Percentiles rank a stretch among this genome's conserved stretches.
Evolutionary conservation across 78 protist species (phyloP).

Genomic region (Creolimax fragrantissima): DNA sequence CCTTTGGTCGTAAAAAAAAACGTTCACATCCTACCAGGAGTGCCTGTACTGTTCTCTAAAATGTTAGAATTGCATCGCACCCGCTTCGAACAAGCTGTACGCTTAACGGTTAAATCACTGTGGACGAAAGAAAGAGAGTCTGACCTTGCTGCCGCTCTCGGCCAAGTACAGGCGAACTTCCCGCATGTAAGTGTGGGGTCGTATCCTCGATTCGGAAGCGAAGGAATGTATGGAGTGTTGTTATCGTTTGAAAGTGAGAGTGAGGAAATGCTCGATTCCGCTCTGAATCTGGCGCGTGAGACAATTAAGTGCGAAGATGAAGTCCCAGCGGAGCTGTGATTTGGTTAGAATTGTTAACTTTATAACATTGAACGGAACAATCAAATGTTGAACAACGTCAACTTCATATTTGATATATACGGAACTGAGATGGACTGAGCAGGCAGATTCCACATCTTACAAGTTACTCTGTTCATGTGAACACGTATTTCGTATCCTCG

Average conservation of each 20-base stretch:
- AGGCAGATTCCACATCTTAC: too few species aligned
- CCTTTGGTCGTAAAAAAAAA: neutral
- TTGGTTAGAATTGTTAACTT: too few species aligned
- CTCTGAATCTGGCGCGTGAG: neutral
- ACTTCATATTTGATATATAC: too few species aligned
- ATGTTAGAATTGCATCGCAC: neutral
- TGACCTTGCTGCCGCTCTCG: neutral
- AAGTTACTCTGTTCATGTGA: too few species aligned
- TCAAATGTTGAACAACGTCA: too few species aligned
- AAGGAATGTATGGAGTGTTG: neutral
- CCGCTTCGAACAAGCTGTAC: neutral
- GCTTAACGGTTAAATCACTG: neutral
- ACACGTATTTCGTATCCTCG: too few species aligned
- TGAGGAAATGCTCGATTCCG: neutral
- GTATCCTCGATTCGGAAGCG: neutral
- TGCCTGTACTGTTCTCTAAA: neutral
- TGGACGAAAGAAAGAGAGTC: neutral
- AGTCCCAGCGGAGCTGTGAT: neutral
- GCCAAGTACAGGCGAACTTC: neutral
- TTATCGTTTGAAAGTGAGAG: neutral
- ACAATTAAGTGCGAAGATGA: neutral
- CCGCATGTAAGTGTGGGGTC: neutral
- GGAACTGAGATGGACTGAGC: too few species aligned
- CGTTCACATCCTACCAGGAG: neutral
- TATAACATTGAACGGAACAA: too few species aligned